Percentiles rank a stretch among this genome's conserved stretches.
These are phyloP conservation scores for Chlorociboria aeruginascens DNA, from an alignment of 495 filamentous ascomycete genomes.

Conservation along the genomic window DNA sequence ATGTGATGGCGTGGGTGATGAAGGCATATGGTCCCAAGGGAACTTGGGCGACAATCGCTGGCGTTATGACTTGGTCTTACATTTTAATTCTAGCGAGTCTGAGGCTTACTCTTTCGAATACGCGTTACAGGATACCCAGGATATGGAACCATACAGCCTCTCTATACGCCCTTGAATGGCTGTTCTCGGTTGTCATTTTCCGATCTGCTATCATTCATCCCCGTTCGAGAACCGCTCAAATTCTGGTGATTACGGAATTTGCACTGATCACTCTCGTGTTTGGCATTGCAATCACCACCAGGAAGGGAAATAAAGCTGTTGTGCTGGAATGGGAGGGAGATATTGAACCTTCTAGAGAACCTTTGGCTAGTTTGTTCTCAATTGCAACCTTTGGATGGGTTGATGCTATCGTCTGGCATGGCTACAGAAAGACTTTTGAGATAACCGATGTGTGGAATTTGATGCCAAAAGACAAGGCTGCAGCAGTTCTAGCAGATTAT, in stretches of 20 bases:
- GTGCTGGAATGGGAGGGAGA: conserved; percentile 75
- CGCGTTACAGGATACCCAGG: conserved; percentile 52
- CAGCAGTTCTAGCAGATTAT: conserved; percentile 64
- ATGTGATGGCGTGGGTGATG: conserved; percentile 45
- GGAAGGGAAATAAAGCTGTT: conserved; percentile 87
- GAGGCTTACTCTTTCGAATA: conserved; percentile 60
- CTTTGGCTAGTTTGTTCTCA: conserved; percentile 77
- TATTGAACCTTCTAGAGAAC: conserved; percentile 75
- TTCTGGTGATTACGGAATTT: conserved; percentile 59
- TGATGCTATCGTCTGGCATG: conserved; percentile 76
- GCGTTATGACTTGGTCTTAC: conserved; percentile 67
- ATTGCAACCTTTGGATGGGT: conserved; percentile 85
- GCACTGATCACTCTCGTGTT: conserved; percentile 60
- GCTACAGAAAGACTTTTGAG: conserved; percentile 78
- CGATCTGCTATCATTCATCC: conserved; percentile 80
- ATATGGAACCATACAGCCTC: conserved; percentile 89
- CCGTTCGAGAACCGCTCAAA: conserved; percentile 42
- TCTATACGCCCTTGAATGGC: conserved; percentile 78
- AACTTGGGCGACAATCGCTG: conserved; percentile 48
- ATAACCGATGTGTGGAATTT: conserved; percentile 87
- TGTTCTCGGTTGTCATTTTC: conserved; percentile 63
- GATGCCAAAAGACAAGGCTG: conserved; percentile 76
- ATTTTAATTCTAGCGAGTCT: conserved; percentile 61
- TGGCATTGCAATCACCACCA: conserved; percentile 62
- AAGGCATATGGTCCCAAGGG: conserved; percentile 43